Percentiles rank a stretch among this genome's conserved stretches.
Conservation (phyloP, 352 stramenopile species). For the Pythium sukuiense region DNA sequence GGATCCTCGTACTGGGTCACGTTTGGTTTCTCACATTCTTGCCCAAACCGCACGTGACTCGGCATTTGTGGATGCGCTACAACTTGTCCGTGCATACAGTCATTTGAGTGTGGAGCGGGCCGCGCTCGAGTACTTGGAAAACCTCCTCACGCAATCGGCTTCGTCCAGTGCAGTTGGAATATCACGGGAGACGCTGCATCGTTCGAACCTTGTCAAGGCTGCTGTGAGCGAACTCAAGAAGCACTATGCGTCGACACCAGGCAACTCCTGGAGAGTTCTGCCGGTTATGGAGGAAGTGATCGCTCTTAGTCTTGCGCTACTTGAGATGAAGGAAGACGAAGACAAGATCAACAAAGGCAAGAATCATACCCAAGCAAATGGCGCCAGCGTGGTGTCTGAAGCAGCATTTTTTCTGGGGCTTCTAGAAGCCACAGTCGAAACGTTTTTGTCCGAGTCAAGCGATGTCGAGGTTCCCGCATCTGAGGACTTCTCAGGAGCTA, state of each 20-base stretch:
- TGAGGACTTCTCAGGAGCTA: conserved; percentile 3
- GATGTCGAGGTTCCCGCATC: conserved; percentile 1
- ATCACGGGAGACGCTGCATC: conserved; percentile 14
- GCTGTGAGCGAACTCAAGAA: conserved; percentile 24
- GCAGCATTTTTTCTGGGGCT: conserved; percentile 41
- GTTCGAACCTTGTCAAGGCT: conserved; percentile 41
- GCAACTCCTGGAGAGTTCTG: conserved; percentile 28
- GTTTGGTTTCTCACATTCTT: conserved; percentile 61
- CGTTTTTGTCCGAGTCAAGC: conserved; percentile 22
- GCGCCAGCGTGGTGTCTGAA: not conserved
- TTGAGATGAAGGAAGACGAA: conserved; percentile 41
- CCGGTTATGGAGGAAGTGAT: conserved; percentile 59
- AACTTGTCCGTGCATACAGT: conserved; percentile 62
- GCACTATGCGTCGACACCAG: conserved; percentile 18
- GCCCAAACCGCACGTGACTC: conserved; percentile 45
- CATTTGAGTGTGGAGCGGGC: conserved; percentile 51
- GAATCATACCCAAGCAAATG: not conserved
- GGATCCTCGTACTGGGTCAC: conserved; percentile 45
- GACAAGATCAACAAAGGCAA: conserved; percentile 17
- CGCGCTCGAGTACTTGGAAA: conserved; percentile 62
- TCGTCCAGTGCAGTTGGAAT: conserved; percentile 10
- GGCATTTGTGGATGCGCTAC: conserved; percentile 55
- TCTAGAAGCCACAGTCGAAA: conserved; percentile 36
- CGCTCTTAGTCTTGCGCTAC: conserved; percentile 41
- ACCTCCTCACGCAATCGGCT: conserved; percentile 43